Evolutionary conservation across 2,329 filamentous ascomycete species (phyloP), one percentile per base, ranked within the genome.

Genomic region (Colletotrichum cereale): DNA sequence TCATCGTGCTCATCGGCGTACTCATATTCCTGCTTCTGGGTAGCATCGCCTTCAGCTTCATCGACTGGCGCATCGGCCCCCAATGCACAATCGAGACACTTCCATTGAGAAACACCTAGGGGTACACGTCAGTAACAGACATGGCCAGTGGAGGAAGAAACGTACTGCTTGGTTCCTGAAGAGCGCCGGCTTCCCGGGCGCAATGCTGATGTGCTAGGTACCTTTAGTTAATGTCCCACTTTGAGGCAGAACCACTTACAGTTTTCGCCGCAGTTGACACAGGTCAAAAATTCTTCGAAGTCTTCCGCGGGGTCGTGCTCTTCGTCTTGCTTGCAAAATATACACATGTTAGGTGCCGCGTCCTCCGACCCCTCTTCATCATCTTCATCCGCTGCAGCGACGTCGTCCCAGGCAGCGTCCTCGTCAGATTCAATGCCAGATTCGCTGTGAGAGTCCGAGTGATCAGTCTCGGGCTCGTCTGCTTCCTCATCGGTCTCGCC

Each of bases 141-240:
- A 36, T 50, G 16, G 8, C 44, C 29, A 2, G 16, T 58, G 48
- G 38, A 11, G 3, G n/a, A 18, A n/a, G n/a, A n/a, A 76, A 42
- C 87, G 81, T 87, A 95, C 93, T 88, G 21, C 14, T 67, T 21
- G 36, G n/a, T 4, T 64, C 42, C 12, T 31, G 31, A 6, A 71
- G 83, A 74, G 89, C 89, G 71, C 88, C 88, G 79, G 90, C 89
- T 79, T 92, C 89, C 78, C 92, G 90, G 70, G 94, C 95, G 83
- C 96, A 98, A 87, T 96, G 92, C 80, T 92, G 91, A 85, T 98
- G 96, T 78, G 95, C 96, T 97, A 84, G 79, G 84, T 77, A 82
- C 74, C 69, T 79, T 88, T 77, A 86, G 83, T 76, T 75, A 29
- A 8, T 34, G 11, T 38, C n/a, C 40, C 24, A 5, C 34, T 36